Evolutionary conservation across 2,329 filamentous ascomycete genomes (phyloP), one percentile per base, ranked within the genome.

Genomic region (Scedosporium aurantiacum): DNA sequence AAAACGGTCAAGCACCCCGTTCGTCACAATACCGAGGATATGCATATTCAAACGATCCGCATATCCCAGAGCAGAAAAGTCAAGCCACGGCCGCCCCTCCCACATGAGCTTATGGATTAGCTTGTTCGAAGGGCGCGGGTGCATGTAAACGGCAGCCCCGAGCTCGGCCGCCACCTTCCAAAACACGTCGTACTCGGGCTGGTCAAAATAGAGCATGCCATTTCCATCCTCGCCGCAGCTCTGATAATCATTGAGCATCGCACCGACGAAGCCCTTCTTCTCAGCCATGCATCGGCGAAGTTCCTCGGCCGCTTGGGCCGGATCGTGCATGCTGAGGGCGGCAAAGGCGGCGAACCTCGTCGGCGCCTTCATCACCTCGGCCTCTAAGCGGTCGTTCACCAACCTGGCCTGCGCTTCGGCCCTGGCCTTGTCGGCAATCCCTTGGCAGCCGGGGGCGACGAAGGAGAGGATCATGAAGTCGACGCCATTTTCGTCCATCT

Each of bases 131-230:
- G 40, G 41, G 3, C 60, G 43, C 6, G 79, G 79, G 63, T 82
- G 80, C 25, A 82, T 71, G 65, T 82, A 82, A 23, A 81, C 70
- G 0, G 79, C 77, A 1, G 80, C 77, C 61, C 80, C 75, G 0
- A 82, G 71, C 21, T 75, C 72, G 58, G 74, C 70, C 3, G 74
- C 75, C 0, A 69, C 70, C 12, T 69, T 68, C 62, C 70, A 72
- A 3, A 72, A 65, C 1, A 65, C 60, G 32, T 68, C 65, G 61
- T 69, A 73, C 18, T 63, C 66, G 5, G 65, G 63, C 7, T 67
- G 65, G 41, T 72, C 71, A 52, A 71, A 73, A 62, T 70, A 72
- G 7, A 65, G 62, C 37, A 66, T 66, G 27, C 57, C 57, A 16
- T 69, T 66, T 43, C 66, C 69, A 52, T 70, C 68, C 8, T 60